Evolutionary conservation across 208 protist genomes (phyloP).

Genomic region (Herpetomonas samuelpessoai): DNA sequence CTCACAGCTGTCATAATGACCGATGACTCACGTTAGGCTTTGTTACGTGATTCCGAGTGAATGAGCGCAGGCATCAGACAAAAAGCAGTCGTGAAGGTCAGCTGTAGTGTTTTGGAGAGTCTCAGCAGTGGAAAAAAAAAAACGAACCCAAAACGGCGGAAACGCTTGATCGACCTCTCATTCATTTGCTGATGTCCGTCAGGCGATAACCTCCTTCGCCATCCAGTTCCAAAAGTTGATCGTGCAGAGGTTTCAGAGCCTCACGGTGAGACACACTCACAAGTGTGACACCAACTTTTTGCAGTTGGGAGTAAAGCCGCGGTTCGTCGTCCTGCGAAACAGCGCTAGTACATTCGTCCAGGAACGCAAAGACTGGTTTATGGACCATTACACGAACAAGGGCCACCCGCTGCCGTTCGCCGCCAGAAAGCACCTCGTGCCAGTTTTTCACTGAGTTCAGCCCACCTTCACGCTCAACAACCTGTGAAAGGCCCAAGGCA

Average conservation of each 20-base stretch:
- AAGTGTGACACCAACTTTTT: constrained; percentile 71
- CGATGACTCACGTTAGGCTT: too few species aligned
- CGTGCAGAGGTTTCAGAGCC: constrained; percentile 58
- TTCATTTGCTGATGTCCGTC: background rate
- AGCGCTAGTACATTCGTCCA: constrained; percentile 92
- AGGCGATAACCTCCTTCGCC: constrained; percentile 31
- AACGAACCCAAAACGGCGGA: too few species aligned
- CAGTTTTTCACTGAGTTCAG: constrained; percentile 72
- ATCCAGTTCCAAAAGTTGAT: constrained; percentile 53
- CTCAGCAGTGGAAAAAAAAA: too few species aligned
- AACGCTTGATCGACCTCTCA: too few species aligned
- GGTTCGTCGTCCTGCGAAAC: constrained; percentile 84
- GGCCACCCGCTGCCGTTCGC: constrained; percentile 86
- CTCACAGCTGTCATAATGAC: too few species aligned
- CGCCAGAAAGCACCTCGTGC: constrained; percentile 85
- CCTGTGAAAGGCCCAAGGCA: constrained; percentile 45
- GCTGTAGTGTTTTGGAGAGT: too few species aligned
- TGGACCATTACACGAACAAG: constrained; percentile 82
- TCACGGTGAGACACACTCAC: constrained; percentile 86
- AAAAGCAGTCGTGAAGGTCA: too few species aligned
- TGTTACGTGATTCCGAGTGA: too few species aligned
- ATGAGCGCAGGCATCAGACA: too few species aligned
- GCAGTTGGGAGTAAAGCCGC: constrained; percentile 58
- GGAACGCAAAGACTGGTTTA: constrained; percentile 73
- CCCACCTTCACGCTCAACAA: constrained; percentile 84